phyloP scores from a whole-genome alignment of 176 grass and related monocot species.

The Leersia perrieri region DNA sequence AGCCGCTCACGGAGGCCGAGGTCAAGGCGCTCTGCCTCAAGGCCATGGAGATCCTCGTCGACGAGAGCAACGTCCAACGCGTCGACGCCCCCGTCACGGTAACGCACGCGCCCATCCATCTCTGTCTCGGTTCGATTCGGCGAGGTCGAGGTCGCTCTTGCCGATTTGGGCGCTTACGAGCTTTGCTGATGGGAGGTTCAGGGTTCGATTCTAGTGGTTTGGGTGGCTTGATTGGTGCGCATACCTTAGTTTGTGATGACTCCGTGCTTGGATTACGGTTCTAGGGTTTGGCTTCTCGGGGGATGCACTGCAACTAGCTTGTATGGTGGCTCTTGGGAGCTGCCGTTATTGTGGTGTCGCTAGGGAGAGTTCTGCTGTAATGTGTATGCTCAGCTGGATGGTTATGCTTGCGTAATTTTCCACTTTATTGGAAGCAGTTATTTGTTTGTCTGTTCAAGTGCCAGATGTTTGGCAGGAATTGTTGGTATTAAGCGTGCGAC shows the following conservation, averaged over 20 bases:
- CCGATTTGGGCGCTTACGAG: neutral
- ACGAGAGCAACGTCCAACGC: slow-evolving; percentile 98
- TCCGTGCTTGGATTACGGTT: neutral
- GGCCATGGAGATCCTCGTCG: slow-evolving; percentile 99
- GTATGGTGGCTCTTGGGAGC: neutral
- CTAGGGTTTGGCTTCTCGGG: neutral
- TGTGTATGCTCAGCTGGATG: neutral
- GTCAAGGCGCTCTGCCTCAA: slow-evolving; percentile 98
- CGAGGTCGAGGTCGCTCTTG: neutral
- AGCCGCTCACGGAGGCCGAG: slow-evolving; percentile 91
- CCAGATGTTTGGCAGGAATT: neutral
- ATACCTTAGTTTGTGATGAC: neutral
- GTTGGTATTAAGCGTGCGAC: neutral
- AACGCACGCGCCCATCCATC: neutral
- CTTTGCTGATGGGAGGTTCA: neutral
- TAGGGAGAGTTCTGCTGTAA: neutral
- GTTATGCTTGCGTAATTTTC: neutral
- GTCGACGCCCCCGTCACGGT: slow-evolving; percentile 96
- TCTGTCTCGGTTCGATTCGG: neutral
- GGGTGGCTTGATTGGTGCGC: neutral
- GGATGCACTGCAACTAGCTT: neutral
- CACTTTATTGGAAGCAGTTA: neutral
- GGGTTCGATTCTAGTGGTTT: neutral
- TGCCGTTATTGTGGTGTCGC: neutral
- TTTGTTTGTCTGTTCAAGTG: neutral